Base-by-base conservation (phyloP, 2,329 filamentous ascomycete genomes). In the Knufia petricola region DNA sequence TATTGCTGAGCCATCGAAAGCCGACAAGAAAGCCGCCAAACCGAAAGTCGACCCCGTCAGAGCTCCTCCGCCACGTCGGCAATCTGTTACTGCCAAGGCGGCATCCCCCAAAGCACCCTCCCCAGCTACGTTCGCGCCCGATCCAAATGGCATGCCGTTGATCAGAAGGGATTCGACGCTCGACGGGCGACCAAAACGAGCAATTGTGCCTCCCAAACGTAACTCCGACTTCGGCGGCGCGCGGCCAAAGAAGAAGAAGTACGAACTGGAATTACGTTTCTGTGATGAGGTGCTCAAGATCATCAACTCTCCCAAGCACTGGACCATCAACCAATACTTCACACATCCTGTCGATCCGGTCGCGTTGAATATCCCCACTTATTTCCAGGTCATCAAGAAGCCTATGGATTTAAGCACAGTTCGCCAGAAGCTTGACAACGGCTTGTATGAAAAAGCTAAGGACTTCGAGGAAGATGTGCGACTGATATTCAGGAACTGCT, bases 321-420 rank as follows among this genome's bases (percentile, higher is more conserved):
- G 72, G 49, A 62, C 68, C 1, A 70, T 82, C 56, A 87, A 87
- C 37, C 75, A 76, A 48, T 82, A 85, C 51, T 98, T 98, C 69
- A 70, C 87, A 59, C 70, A 77, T 6, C 85, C 92, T 0, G 92
- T 98, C 17, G 92, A 98, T 63, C 88, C 92, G 0, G 89, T 96
- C 30, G 90, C 89, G 0, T 72, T 96, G 47, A 88, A 90, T 63
- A 95, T 96, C 51, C 92, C 92, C 0, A 83, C 84, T 20, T 98
- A 98, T 64, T 87, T 92, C 64, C 87, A 84, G 60, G 74, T 96
- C 53, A 88, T 98, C 69, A 96, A 95, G 73, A 87, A 89, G 63
- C 92, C 92, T 0, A 98, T 96, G 90, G 90, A 98, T 64, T 73
- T 95, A 43, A 74, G 77, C 13, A 95, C 87, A n/a, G 84, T 95